Evolutionary conservation across 768 basidiomycete species (phyloP).

Genomic region (Tulasnella sp.): DNA sequence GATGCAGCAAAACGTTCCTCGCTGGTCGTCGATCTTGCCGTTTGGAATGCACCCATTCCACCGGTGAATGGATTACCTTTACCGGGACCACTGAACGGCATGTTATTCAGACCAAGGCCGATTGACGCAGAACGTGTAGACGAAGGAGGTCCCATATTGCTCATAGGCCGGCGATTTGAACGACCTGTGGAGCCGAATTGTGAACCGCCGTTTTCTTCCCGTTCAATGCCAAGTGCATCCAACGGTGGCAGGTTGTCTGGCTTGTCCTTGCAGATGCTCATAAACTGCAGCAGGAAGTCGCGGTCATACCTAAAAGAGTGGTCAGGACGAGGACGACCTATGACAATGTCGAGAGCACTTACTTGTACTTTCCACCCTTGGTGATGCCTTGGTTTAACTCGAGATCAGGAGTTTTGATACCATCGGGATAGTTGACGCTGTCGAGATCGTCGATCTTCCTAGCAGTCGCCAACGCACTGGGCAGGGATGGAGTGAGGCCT

Average conservation of each 20-base stretch:
- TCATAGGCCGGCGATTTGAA: background rate
- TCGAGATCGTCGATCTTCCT: constrained; percentile 74
- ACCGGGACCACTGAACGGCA: constrained; percentile 23
- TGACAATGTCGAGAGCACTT: constrained; percentile 18
- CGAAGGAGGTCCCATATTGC: constrained; percentile 18
- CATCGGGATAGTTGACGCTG: constrained; percentile 37
- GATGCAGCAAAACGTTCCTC: constrained; percentile 20
- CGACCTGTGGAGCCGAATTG: constrained; percentile 39
- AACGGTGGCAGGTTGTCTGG: constrained; percentile 81
- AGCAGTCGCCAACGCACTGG: constrained; percentile 53
- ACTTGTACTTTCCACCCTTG: constrained; percentile 84
- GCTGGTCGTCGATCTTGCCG: background rate
- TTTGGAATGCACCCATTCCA: constrained; percentile 23
- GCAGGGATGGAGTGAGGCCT: background rate
- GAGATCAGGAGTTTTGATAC: constrained; percentile 72
- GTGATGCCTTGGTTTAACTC: constrained; percentile 69
- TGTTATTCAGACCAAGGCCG: constrained; percentile 27
- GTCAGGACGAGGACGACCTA: background rate
- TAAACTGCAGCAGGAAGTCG: constrained; percentile 95
- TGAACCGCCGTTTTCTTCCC: constrained; percentile 41
- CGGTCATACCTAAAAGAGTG: constrained; percentile 67
- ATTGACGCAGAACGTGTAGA: constrained; percentile 40
- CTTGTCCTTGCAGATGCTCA: constrained; percentile 88
- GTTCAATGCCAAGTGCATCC: constrained; percentile 83
- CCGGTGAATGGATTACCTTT: constrained; percentile 35